A percentile compares a stretch with the other conserved stretches of the same genome.
Evolutionary conservation across 352 stramenopile genomes (phyloP).

Genomic region (Halophytophthora polymorphica): DNA sequence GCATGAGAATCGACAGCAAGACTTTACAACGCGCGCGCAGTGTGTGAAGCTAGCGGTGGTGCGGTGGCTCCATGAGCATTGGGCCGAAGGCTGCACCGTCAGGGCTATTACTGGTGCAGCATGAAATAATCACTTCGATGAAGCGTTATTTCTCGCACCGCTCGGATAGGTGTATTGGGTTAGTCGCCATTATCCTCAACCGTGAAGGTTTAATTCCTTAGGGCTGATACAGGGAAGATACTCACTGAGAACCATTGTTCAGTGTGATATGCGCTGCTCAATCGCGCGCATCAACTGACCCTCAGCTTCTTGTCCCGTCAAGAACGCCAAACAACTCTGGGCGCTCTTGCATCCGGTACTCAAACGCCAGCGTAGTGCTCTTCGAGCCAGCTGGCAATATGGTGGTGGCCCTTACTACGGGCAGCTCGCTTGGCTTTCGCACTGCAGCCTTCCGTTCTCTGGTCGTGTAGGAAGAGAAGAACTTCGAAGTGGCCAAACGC

Average conservation of each 20-base stretch:
- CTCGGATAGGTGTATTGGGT: no score
- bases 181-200: no score
- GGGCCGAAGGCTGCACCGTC: conserved; percentile 26
- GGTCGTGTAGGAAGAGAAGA: conserved; percentile 19
- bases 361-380: conserved; percentile 20
- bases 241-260: no score
- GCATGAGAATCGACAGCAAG: not conserved
- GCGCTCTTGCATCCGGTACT: no score
- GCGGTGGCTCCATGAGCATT: conserved; percentile 35
- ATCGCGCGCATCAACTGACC: no score
- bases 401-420: conserved; percentile 12
- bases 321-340: no score
- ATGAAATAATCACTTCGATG: conserved; percentile 28
- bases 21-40: not conserved
- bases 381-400: conserved; percentile 27
- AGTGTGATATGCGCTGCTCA: no score
- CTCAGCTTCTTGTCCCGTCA: no score
- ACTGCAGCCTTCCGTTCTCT: conserved; percentile 21
- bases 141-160: not conserved
- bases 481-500: conserved; percentile 22
- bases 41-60: conserved; percentile 27
- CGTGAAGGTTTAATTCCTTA: no score
- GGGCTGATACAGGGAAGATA: no score
- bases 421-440: conserved; percentile 26
- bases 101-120: conserved; percentile 22